Evolutionary conservation across 2,329 filamentous ascomycete genomes (phyloP).

Genomic region (Colletotrichum sp.): DNA sequence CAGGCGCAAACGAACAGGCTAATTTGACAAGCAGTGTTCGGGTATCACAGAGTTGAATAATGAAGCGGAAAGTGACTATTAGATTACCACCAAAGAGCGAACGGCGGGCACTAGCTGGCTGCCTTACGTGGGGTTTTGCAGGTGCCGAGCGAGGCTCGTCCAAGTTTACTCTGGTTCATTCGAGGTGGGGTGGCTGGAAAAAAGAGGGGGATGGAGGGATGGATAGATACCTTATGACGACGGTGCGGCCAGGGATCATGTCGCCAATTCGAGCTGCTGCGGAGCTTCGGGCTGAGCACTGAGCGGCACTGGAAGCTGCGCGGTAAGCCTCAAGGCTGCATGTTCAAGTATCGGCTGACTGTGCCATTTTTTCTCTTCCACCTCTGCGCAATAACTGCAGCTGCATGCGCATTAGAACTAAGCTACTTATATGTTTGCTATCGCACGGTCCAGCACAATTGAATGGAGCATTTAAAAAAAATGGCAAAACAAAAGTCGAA

Average conservation of each 20-base stretch:
- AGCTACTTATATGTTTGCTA: background rate
- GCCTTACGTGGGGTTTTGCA: background rate
- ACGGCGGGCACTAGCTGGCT: background rate
- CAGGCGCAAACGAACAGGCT: background rate
- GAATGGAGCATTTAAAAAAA: background rate
- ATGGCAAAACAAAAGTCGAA: constrained; percentile 29
- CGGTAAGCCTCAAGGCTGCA: background rate
- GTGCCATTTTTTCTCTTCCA: background rate
- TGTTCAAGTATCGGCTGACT: background rate
- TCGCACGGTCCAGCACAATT: background rate
- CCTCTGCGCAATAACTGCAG: background rate
- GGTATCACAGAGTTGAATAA: background rate
- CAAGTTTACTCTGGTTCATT: background rate
- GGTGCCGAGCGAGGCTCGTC: background rate
- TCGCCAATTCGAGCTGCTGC: background rate
- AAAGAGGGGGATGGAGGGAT: constrained; percentile 5
- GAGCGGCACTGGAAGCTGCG: background rate
- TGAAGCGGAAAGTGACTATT: background rate
- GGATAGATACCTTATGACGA: constrained; percentile 15
- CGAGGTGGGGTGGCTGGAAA: background rate
- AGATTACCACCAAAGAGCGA: background rate
- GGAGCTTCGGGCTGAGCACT: background rate
- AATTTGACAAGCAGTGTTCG: background rate
- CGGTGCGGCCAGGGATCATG: background rate
- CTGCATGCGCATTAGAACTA: background rate